Conservation (phyloP, 2,329 filamentous ascomycete species). For the Talaromyces sp. region DNA sequence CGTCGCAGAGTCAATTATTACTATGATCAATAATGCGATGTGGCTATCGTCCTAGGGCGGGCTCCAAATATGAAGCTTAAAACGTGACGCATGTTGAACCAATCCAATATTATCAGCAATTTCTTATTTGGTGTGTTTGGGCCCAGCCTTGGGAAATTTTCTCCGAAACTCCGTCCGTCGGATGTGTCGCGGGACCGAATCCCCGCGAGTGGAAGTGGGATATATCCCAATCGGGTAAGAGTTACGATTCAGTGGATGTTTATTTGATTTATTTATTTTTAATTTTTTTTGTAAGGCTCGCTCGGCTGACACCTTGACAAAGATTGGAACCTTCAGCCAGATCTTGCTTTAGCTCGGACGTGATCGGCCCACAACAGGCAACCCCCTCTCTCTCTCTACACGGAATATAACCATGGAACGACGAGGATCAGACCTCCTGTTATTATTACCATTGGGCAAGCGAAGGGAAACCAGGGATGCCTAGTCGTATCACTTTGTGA, state of each 20-base stretch:
- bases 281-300: not conserved
- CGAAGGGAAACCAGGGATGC: too few species aligned
- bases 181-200: not conserved
- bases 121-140: not conserved
- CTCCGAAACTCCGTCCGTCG: not conserved
- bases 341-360: not conserved
- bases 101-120: not conserved
- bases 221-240: not conserved
- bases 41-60: too few species aligned
- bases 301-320: not conserved
- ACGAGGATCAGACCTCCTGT: too few species aligned
- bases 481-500: too few species aligned
- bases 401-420: too few species aligned
- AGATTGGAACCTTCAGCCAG: not conserved
- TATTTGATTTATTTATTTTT: not conserved
- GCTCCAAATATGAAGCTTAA: not conserved
- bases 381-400: too few species aligned
- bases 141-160: not conserved
- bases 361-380: not conserved
- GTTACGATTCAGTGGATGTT: not conserved
- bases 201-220: not conserved
- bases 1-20: too few species aligned
- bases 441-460: too few species aligned
- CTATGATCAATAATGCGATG: too few species aligned
- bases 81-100: not conserved